A percentile compares a stretch with the other conserved stretches of the same genome.
These are phyloP conservation scores for Micractinium sp. DNA, from an alignment of 139 green algal genomes.

Conservation along the genomic window DNA sequence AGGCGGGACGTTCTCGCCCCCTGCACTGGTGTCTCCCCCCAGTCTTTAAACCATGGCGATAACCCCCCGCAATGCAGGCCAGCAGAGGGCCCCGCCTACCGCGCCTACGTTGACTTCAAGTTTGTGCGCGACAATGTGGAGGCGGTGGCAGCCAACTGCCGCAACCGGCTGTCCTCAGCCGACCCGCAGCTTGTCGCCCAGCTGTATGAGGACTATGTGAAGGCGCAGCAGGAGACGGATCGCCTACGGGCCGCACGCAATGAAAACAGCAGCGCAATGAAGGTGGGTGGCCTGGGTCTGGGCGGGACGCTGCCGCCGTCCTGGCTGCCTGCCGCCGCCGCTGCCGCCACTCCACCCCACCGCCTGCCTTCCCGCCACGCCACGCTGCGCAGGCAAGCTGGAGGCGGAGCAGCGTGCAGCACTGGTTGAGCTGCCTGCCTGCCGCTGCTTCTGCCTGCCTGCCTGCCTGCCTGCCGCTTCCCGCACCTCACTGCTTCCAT, in stretches of 20 bases:
- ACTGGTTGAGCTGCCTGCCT: neutral
- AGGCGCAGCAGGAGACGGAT: conserved; percentile 69
- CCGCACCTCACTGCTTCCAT: neutral
- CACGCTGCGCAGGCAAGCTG: too few relatives aligned
- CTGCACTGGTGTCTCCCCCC: neutral
- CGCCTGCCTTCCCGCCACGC: neutral
- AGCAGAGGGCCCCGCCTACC: conserved; percentile 56
- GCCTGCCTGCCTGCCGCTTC: neutral
- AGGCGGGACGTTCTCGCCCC: too few relatives aligned
- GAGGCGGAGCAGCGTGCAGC: neutral
- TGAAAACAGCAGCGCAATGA: conserved; percentile 90
- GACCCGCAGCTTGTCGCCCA: conserved; percentile 76
- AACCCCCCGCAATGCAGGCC: neutral
- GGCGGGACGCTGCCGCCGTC: neutral
- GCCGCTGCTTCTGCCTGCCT: neutral
- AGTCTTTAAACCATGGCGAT: too few relatives aligned
- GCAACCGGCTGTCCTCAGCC: conserved; percentile 68
- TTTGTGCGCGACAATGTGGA: conserved; percentile 71
- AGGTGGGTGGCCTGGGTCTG: conserved; percentile 56
- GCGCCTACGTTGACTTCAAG: conserved; percentile 89
- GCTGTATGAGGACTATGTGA: conserved; percentile 88
- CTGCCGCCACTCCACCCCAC: neutral
- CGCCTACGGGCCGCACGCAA: conserved; percentile 82
- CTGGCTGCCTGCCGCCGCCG: neutral
- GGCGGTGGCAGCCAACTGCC: conserved; percentile 73